phyloP scores from a whole-genome alignment of 1,284 basidiomycete genomes.

The Malassezia japonica region DNA sequence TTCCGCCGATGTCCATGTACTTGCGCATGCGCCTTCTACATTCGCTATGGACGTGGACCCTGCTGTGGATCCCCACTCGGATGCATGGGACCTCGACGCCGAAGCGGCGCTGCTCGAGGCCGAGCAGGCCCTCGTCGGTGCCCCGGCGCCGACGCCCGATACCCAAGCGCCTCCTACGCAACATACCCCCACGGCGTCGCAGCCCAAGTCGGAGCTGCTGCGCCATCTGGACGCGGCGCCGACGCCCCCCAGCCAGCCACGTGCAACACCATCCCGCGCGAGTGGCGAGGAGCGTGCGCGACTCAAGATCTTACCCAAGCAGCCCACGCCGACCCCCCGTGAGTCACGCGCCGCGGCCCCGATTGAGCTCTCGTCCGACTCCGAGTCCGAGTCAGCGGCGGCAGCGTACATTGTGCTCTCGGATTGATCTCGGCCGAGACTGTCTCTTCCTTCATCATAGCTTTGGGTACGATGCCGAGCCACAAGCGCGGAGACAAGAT shows the following conservation, averaged over 20 bases:
- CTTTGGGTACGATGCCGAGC: slow-evolving; percentile 13
- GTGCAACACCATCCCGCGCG: neutral
- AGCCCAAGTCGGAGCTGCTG: slow-evolving; percentile 5
- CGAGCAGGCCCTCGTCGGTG: neutral
- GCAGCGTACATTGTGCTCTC: neutral
- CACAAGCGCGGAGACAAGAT: slow-evolving; percentile 17
- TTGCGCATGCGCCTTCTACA: too few relatives aligned
- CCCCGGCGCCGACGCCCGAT: neutral
- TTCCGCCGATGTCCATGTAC: too few relatives aligned
- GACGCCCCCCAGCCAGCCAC: neutral
- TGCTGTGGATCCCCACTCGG: neutral
- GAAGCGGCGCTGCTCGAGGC: slow-evolving; percentile 12
- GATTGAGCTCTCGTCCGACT: slow-evolving; percentile 1
- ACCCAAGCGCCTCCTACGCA: neutral
- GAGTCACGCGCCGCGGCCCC: neutral
- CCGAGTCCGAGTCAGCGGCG: neutral
- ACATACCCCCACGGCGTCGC: too few relatives aligned
- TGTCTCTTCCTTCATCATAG: neutral
- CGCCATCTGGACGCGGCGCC: slow-evolving; percentile 1
- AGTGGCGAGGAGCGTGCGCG: neutral
- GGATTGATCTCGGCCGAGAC: slow-evolving; percentile 2
- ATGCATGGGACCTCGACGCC: slow-evolving; percentile 11
- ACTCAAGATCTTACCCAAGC: slow-evolving; percentile 1
- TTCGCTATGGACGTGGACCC: too few relatives aligned
- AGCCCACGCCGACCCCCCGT: neutral